Evolutionary conservation across 1,284 basidiomycete genomes (phyloP).

Genomic region (Dichomitus squalens): DNA sequence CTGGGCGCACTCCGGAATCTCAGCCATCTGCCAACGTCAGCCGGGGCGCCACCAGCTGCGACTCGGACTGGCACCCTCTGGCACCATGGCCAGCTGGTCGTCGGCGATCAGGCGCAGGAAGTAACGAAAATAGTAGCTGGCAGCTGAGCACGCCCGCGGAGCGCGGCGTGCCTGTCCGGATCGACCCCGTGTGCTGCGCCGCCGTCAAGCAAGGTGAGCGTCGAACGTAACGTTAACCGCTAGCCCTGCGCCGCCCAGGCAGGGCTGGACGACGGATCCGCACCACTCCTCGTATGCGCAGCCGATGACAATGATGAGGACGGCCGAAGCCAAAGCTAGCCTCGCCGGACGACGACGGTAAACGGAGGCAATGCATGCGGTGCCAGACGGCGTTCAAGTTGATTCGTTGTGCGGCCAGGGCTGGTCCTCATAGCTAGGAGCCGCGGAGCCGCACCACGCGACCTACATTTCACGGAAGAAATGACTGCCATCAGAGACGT

Average conservation of each 20-base stretch:
- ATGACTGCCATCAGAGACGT: neutral
- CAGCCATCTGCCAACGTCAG: neutral
- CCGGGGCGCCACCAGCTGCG: too few relatives aligned
- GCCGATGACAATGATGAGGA: neutral
- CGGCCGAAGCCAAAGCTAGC: neutral
- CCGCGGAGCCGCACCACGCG: neutral
- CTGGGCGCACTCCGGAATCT: too few relatives aligned
- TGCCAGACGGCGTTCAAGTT: neutral
- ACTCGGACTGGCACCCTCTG: neutral
- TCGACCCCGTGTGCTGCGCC: neutral
- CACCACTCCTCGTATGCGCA: neutral
- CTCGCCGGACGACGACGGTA: neutral
- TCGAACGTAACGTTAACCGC: too few relatives aligned
- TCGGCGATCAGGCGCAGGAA: neutral
- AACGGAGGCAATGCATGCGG: too few relatives aligned
- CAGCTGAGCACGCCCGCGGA: too few relatives aligned
- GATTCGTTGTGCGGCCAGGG: neutral
- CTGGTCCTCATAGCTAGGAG: neutral
- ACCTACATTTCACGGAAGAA: neutral
- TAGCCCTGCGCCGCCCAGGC: neutral
- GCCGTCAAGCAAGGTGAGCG: neutral
- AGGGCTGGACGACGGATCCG: neutral
- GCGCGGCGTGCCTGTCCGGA: too few relatives aligned
- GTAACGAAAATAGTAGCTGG: too few relatives aligned
- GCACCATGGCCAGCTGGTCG: neutral